Percentiles rank a stretch among this genome's conserved stretches.
Conservation (phyloP, 2,329 filamentous ascomycete species). For the Fusarium nisikadoi region DNA sequence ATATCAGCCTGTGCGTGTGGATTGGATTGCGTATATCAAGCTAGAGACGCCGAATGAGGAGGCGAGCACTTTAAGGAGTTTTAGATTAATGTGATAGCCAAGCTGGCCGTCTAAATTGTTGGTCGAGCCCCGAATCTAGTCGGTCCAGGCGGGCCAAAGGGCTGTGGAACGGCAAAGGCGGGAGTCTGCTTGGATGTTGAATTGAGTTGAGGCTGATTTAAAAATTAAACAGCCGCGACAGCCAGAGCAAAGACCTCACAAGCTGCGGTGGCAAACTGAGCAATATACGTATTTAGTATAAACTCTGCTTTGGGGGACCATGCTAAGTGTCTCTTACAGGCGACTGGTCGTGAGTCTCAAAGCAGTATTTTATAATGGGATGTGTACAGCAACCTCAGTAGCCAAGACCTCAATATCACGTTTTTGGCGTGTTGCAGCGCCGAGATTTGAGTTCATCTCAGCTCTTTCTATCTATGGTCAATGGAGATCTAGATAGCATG, state of each 20-base stretch:
- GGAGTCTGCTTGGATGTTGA: constrained; percentile 16
- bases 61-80: constrained; percentile 11
- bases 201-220: constrained; percentile 9
- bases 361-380: neutral
- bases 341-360: neutral
- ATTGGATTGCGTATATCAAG: constrained; percentile 10
- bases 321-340: neutral
- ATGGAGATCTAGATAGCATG: constrained; percentile 15
- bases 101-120: neutral
- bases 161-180: constrained; percentile 30
- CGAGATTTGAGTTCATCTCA: constrained; percentile 24
- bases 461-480: constrained; percentile 10
- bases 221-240: constrained; percentile 33
- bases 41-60: constrained; percentile 1
- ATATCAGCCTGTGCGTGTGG: constrained; percentile 23
- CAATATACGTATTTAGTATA: neutral
- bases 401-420: constrained; percentile 10
- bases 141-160: neutral
- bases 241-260: neutral
- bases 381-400: neutral
- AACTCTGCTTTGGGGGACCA: neutral
- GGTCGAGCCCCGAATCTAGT: neutral
- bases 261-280: neutral
- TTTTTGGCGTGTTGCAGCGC: constrained; percentile 15
- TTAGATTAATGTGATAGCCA: constrained; percentile 3